Percentiles rank a stretch among this genome's conserved stretches.
Conservation (phyloP, 805 yeast species). For the Candida methanosorbosa region DNA sequence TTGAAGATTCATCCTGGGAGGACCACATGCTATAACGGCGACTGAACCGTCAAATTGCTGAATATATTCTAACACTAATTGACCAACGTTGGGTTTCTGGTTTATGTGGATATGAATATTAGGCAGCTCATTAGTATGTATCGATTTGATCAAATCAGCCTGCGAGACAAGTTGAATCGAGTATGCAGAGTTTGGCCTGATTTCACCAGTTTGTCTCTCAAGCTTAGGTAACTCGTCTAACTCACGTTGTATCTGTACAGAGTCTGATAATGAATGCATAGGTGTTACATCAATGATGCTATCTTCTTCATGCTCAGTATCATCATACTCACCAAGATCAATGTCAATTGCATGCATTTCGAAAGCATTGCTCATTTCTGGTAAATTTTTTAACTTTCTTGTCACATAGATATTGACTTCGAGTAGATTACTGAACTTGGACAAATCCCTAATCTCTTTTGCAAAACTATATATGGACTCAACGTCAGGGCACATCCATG, state of each 20-base stretch:
- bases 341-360: background rate
- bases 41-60: constrained; percentile 27
- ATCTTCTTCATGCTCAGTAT: too few species aligned
- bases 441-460: constrained; percentile 19
- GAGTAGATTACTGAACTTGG: constrained; percentile 14
- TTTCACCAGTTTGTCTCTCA: too few species aligned
- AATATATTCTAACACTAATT: constrained; percentile 25
- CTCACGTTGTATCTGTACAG: too few species aligned
- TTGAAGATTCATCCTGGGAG: constrained; percentile 38
- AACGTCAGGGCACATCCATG: constrained; percentile 23
- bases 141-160: background rate
- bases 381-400: too few species aligned
- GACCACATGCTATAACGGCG: constrained; percentile 40
- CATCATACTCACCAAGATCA: too few species aligned
- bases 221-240: too few species aligned
- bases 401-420: constrained; percentile 22
- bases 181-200: too few species aligned
- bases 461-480: constrained; percentile 21
- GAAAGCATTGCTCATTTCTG: background rate
- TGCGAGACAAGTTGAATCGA: background rate
- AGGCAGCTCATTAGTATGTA: too few species aligned
- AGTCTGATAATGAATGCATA: too few species aligned
- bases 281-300: too few species aligned
- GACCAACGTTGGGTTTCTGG: constrained; percentile 30
- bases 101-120: too few species aligned